phyloP scores from a whole-genome alignment of 2,329 filamentous ascomycete genomes.

The Sporothrix phasma region DNA sequence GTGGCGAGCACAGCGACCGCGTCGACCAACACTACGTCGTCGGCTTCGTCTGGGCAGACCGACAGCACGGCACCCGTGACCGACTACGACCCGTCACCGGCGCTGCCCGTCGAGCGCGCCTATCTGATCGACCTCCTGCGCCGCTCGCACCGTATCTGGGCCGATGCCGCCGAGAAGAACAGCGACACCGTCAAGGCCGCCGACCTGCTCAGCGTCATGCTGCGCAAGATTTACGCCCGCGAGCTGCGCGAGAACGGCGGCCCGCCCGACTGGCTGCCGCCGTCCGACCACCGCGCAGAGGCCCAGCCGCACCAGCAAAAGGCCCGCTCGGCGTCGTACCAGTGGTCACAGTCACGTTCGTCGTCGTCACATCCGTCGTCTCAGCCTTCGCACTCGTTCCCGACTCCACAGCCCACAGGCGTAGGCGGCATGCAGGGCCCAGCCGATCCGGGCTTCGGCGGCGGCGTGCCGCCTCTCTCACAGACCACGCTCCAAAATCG shows the following conservation, averaged over 20 bases:
- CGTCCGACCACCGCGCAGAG: background rate
- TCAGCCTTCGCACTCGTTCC: background rate
- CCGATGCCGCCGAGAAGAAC: slow-evolving; percentile 28
- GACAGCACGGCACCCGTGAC: slow-evolving; percentile 17
- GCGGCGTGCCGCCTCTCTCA: background rate
- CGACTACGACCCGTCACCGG: slow-evolving; percentile 6
- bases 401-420: background rate
- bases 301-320: background rate
- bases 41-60: slow-evolving; percentile 26
- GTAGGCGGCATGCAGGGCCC: background rate
- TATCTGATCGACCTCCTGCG: slow-evolving; percentile 33
- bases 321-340: background rate
- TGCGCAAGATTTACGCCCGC: slow-evolving; percentile 15
- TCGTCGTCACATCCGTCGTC: background rate
- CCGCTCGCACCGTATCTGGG: slow-evolving; percentile 37
- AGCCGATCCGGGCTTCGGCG: background rate
- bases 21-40: background rate
- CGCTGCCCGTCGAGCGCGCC: slow-evolving; percentile 17
- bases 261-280: slow-evolving; percentile 4
- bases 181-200: slow-evolving; percentile 37
- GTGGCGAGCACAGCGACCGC: slow-evolving; percentile 24
- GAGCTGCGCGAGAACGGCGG: slow-evolving; percentile 3
- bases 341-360: no score
- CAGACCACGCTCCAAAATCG: background rate
- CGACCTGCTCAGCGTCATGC: slow-evolving; percentile 36